Evolutionary conservation across 2,329 filamentous ascomycete species (phyloP).

Genomic region (Pseudocercospora ulei): DNA sequence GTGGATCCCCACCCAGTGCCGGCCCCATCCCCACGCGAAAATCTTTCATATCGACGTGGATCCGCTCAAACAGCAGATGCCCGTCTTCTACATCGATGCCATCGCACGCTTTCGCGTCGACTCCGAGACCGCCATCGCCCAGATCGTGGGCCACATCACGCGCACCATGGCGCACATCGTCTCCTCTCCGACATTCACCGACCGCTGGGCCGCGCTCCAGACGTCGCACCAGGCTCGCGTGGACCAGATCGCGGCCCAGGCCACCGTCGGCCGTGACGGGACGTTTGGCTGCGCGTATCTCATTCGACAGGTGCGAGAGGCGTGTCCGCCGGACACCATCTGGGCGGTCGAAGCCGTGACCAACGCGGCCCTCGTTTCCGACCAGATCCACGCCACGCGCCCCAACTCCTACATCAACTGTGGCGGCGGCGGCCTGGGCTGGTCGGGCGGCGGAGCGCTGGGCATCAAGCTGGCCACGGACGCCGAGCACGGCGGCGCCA

Average conservation of each 20-base stretch:
- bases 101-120: conserved; percentile 46
- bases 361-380: conserved; percentile 55
- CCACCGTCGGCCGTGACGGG: conserved; percentile 52
- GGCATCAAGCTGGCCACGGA: conserved; percentile 66
- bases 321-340: conserved; percentile 56
- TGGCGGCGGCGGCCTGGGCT: conserved; percentile 68
- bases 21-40: conserved; percentile 47
- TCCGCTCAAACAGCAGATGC: conserved; percentile 55
- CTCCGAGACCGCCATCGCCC: conserved; percentile 51
- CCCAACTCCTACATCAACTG: conserved; percentile 74
- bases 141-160: conserved; percentile 55
- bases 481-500: conserved; percentile 40
- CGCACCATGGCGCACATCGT: conserved; percentile 40
- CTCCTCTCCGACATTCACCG: conserved; percentile 20
- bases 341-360: conserved; percentile 73
- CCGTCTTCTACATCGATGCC: conserved; percentile 50
- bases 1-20: conserved; percentile 74
- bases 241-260: conserved; percentile 50
- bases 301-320: conserved; percentile 46
- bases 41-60: conserved; percentile 59
- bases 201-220: conserved; percentile 49
- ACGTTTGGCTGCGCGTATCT: conserved; percentile 53
- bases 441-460: conserved; percentile 64
- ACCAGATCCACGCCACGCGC: conserved; percentile 58
- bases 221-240: conserved; percentile 52